Evolutionary conservation across 306 rosid species (phyloP).

Genomic region (Fragaria iinumae): DNA sequence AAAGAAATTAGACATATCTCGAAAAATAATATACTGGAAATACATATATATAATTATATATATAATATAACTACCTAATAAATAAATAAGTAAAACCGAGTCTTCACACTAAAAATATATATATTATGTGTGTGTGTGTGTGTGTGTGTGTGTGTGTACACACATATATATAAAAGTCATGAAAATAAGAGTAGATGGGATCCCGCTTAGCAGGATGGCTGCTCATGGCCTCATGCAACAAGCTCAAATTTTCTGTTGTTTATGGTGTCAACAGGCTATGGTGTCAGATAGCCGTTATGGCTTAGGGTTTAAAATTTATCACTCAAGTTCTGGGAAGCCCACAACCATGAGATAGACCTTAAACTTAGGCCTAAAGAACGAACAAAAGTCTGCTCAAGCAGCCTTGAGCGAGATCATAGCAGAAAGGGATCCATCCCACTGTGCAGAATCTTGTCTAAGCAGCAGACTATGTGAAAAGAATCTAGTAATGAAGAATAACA

Average conservation of each 20-base stretch:
- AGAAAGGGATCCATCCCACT: background rate
- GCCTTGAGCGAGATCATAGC: background rate
- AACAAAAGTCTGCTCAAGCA: background rate
- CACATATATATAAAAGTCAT: background rate
- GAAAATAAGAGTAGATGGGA: background rate
- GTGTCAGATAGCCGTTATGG: background rate
- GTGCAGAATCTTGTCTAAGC: conserved; percentile 1
- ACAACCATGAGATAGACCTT: background rate
- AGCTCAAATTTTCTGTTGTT: background rate
- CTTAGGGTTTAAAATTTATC: background rate
- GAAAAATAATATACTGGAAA: too few species aligned
- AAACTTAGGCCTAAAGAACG: background rate
- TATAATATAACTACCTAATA: too few species aligned
- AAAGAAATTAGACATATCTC: too few species aligned
- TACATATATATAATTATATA: too few species aligned
- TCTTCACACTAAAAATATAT: too few species aligned
- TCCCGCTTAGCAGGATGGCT: background rate
- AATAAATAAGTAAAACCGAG: too few species aligned
- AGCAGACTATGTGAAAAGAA: background rate
- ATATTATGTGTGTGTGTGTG: too few species aligned
- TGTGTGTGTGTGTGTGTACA: too few species aligned
- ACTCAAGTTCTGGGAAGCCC: background rate
- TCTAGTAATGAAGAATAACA: background rate
- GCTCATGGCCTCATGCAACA: background rate
- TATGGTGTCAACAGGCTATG: background rate